These are phyloP conservation scores for Pilobolus umbonatus DNA, from an alignment of 192 early-diverging fungal genomes.

Conservation along the genomic window DNA sequence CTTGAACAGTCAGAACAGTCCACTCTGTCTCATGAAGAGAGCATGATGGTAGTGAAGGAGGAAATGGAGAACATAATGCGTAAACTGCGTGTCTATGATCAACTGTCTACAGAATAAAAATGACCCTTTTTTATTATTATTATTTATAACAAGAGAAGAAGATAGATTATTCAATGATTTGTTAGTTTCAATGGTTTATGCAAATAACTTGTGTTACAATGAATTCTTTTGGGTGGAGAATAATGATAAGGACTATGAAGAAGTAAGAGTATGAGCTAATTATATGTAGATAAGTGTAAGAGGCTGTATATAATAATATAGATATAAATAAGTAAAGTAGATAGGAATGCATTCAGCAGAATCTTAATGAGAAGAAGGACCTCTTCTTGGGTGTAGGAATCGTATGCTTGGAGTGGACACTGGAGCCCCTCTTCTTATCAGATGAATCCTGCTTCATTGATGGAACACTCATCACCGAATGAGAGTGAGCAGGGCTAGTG, in stretches of 20 bases:
- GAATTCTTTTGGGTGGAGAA: too few relatives aligned
- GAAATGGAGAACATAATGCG: slow-evolving; percentile 28
- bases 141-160: background rate
- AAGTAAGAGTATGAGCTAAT: background rate
- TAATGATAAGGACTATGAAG: too few relatives aligned
- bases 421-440: background rate
- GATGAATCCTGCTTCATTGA: too few relatives aligned
- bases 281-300: background rate
- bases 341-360: background rate
- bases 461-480: background rate
- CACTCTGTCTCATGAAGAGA: slow-evolving; percentile 11
- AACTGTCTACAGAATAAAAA: background rate
- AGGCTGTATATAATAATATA: too few relatives aligned
- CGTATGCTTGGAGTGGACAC: too few relatives aligned
- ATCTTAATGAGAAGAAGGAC: slow-evolving; percentile 12
- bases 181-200: too few relatives aligned
- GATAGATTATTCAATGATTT: too few relatives aligned
- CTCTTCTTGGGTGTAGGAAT: background rate
- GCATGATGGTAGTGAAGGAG: slow-evolving; percentile 18
- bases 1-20: slow-evolving; percentile 15
- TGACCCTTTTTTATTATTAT: background rate
- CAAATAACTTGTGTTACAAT: too few relatives aligned
- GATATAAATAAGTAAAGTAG: too few relatives aligned
- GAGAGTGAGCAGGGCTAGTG: background rate
- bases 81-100: slow-evolving; percentile 19